A percentile compares a stretch with the other conserved stretches of the same genome.
phyloP scores from a whole-genome alignment of 2,329 filamentous ascomycete species.

The Fusarium coicis region DNA sequence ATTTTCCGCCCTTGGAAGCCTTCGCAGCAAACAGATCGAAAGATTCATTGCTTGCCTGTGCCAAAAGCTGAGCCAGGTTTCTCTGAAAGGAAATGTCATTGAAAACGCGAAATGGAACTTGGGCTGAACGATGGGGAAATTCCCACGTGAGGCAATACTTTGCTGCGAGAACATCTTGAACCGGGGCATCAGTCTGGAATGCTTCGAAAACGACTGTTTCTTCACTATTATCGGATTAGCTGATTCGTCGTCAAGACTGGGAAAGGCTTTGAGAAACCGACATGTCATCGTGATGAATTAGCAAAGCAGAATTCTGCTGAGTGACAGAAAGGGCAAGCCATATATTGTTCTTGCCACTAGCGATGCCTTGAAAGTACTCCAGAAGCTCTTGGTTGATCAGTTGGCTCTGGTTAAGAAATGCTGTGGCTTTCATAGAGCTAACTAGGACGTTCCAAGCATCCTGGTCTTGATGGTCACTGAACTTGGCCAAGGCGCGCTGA shows the following conservation, averaged over 20 bases:
- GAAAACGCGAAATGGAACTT: conserved; percentile 52
- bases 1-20: conserved; percentile 61
- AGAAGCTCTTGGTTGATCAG: neutral
- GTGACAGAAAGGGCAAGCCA: conserved; percentile 35
- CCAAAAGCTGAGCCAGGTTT: conserved; percentile 62
- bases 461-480: neutral
- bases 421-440: conserved; percentile 2
- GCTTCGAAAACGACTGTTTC: conserved; percentile 58
- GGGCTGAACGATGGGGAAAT: conserved; percentile 67
- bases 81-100: conserved; percentile 55
- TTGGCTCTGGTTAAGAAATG: neutral
- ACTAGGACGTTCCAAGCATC: neutral
- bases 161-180: conserved; percentile 61
- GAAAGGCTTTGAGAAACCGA: neutral
- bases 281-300: conserved; percentile 39
- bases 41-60: conserved; percentile 64
- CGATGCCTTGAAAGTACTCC: neutral
- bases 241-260: neutral
- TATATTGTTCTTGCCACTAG: neutral
- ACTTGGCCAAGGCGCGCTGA: neutral
- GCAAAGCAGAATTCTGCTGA: conserved; percentile 48
- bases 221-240: conserved; percentile 17
- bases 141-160: conserved; percentile 64
- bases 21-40: conserved; percentile 64
- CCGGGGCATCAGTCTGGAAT: conserved; percentile 68